A percentile compares a stretch with the other conserved stretches of the same genome.
Conservation (phyloP, 805 yeast species). For the Wickerhamiella occidentalis region DNA sequence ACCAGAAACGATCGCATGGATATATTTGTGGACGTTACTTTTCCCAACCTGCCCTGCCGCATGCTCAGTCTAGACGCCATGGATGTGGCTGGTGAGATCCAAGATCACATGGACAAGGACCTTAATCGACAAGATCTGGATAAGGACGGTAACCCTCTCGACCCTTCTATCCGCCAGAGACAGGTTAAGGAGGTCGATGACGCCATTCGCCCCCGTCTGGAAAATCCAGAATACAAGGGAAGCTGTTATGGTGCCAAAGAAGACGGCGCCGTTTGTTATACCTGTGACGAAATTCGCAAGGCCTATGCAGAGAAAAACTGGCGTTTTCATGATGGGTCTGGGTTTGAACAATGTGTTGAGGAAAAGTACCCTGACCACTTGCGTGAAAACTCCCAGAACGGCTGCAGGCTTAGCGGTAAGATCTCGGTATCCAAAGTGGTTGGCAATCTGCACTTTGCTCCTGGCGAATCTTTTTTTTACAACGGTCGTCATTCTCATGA, state of each 20-base stretch:
- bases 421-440: conserved; percentile 72
- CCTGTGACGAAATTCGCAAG: conserved; percentile 65
- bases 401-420: conserved; percentile 75
- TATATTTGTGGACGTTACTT: conserved; percentile 68
- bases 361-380: conserved; percentile 71
- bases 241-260: conserved; percentile 78
- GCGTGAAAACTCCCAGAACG: conserved; percentile 54
- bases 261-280: conserved; percentile 61
- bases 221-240: conserved; percentile 55
- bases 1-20: conserved; percentile 58
- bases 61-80: conserved; percentile 65
- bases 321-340: conserved; percentile 83
- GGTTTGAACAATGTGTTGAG: conserved; percentile 78
- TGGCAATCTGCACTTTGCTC: conserved; percentile 92
- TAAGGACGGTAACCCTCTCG: conserved; percentile 38
- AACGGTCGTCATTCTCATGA: conserved; percentile 66
- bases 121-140: conserved; percentile 59
- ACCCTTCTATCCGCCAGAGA: conserved; percentile 32
- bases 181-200: conserved; percentile 28
- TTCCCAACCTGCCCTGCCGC: conserved; percentile 81
- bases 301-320: conserved; percentile 72
- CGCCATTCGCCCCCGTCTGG: conserved; percentile 22
- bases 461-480: conserved; percentile 63
- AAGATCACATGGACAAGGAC: conserved; percentile 60
- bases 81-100: conserved; percentile 80